Evolutionary conservation across 352 stramenopile genomes (phyloP).

Genomic region (Pythium utonaiense): DNA sequence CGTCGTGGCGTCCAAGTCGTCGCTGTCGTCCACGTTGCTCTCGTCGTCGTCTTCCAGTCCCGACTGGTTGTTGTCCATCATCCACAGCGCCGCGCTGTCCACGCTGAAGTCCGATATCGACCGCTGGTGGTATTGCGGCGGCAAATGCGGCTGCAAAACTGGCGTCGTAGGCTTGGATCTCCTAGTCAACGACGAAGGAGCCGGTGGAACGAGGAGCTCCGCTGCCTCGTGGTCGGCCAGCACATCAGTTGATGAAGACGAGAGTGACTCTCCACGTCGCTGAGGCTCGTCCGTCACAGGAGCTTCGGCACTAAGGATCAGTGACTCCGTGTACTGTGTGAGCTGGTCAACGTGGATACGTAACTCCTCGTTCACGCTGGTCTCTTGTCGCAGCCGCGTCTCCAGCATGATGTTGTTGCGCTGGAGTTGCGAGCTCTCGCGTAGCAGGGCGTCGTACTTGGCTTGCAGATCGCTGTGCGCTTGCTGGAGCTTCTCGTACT

Average conservation of each 20-base stretch:
- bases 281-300: neutral
- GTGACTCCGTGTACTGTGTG: slow-evolving; percentile 65
- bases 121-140: neutral
- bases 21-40: slow-evolving; percentile 15
- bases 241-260: neutral
- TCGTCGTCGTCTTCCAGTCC: slow-evolving; percentile 20
- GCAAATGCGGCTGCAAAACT: neutral
- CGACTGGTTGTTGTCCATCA: slow-evolving; percentile 21
- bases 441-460: slow-evolving; percentile 46
- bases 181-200: neutral
- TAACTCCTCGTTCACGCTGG: slow-evolving; percentile 54
- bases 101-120: slow-evolving; percentile 12
- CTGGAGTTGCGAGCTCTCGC: slow-evolving; percentile 47
- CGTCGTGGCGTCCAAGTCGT: slow-evolving; percentile 7
- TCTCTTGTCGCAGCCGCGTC: slow-evolving; percentile 62
- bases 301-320: slow-evolving; percentile 32
- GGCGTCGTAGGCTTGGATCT: slow-evolving; percentile 1
- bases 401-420: slow-evolving; percentile 62
- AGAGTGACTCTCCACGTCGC: slow-evolving; percentile 6
- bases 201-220: neutral
- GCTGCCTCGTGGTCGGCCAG: neutral
- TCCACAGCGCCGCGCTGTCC: slow-evolving; percentile 19
- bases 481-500: slow-evolving; percentile 43
- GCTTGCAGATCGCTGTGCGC: slow-evolving; percentile 51
- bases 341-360: slow-evolving; percentile 67